Conservation (phyloP, 2,329 filamentous ascomycete genomes). For the Nigrospora oryzae region DNA sequence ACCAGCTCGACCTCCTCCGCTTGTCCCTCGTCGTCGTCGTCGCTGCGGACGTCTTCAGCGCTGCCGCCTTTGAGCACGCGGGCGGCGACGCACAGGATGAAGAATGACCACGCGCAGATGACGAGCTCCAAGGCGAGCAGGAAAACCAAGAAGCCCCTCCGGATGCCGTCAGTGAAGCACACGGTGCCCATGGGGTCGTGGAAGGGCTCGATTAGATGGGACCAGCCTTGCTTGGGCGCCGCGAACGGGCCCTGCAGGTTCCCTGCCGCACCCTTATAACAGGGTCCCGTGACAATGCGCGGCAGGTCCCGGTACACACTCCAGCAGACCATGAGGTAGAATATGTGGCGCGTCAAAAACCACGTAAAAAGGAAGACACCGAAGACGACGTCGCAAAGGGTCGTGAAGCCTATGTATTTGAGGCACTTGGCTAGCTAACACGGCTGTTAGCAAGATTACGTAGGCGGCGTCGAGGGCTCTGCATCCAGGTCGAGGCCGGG, state of each 20-base stretch:
- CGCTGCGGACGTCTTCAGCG: constrained; percentile 79
- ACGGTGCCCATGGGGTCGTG: constrained; percentile 62
- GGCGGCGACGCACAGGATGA: constrained; percentile 75
- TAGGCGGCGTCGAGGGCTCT: too few relatives aligned
- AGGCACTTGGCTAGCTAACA: constrained; percentile 76
- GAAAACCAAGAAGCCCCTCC: constrained; percentile 65
- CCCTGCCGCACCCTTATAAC: constrained; percentile 55
- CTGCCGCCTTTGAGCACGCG: constrained; percentile 65
- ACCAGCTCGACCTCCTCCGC: constrained; percentile 40
- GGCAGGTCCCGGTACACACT: constrained; percentile 64
- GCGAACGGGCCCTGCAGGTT: constrained; percentile 43
- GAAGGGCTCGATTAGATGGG: constrained; percentile 67
- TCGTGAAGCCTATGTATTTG: constrained; percentile 74
- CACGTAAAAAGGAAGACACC: constrained; percentile 77
- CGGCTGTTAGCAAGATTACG: constrained; percentile 5
- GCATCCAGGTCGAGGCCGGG: neutral
- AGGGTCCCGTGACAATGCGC: constrained; percentile 54
- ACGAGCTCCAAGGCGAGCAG: constrained; percentile 73
- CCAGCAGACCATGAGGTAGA: constrained; percentile 72
- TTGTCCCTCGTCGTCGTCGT: constrained; percentile 54
- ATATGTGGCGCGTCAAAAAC: constrained; percentile 71
- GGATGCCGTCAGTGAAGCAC: constrained; percentile 69
- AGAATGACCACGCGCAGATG: constrained; percentile 75
- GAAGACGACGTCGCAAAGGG: constrained; percentile 72
- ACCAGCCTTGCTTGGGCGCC: constrained; percentile 37